Percentiles rank a stretch among this genome's conserved stretches.
phyloP scores from a whole-genome alignment of 331 rosid genomes.

The Quercus phellos region DNA sequence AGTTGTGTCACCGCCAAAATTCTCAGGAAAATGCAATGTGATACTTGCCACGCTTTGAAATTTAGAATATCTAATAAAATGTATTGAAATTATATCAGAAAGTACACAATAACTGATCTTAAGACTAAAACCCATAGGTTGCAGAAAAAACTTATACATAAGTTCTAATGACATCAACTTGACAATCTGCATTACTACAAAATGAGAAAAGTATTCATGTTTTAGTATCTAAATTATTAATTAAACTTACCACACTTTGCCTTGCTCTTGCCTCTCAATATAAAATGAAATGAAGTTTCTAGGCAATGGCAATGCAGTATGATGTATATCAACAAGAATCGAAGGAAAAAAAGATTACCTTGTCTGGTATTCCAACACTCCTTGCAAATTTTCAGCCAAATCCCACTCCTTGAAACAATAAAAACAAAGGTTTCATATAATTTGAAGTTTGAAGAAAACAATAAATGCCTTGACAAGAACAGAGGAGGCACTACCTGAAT shows the following conservation, averaged over 20 bases:
- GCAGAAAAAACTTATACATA: neutral
- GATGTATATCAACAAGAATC: neutral
- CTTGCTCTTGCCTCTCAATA: neutral
- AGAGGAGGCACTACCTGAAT: constrained; percentile 59
- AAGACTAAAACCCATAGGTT: neutral
- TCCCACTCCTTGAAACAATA: constrained; percentile 80
- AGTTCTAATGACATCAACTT: neutral
- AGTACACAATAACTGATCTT: constrained; percentile 7
- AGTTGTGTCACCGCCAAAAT: constrained; percentile 79
- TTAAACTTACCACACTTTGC: neutral
- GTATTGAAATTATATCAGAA: constrained; percentile 18
- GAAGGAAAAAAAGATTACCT: constrained; percentile 46
- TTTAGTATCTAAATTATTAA: neutral
- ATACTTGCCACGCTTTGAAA: constrained; percentile 89
- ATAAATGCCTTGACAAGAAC: constrained; percentile 19
- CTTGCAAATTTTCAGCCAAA: constrained; percentile 89
- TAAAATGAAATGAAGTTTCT: neutral
- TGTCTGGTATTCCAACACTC: constrained; percentile 95
- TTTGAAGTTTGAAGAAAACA: constrained; percentile 17
- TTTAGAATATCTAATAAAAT: constrained; percentile 66
- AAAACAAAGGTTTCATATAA: constrained; percentile 14
- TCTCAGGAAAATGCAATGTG: constrained; percentile 89
- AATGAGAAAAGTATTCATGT: neutral
- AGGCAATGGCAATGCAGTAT: constrained; percentile 2
- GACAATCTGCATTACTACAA: constrained; percentile 3